A percentile compares a stretch with the other conserved stretches of the same genome.
Evolutionary conservation across 2,329 filamentous ascomycete species (phyloP).

Genomic region (Fusarium coffeatum): DNA sequence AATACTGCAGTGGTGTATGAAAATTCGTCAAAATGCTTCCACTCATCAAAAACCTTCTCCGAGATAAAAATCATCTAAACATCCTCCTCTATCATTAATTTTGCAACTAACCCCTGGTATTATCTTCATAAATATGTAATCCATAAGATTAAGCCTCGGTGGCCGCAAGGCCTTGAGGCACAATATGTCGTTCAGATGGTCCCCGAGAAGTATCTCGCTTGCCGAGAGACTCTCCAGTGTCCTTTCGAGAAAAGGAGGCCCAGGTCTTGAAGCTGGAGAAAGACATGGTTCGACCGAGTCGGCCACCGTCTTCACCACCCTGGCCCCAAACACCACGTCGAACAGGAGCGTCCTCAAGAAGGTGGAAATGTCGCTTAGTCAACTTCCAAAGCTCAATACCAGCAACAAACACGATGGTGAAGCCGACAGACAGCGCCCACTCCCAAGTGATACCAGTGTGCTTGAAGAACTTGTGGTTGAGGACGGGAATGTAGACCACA

Average conservation of each 20-base stretch:
- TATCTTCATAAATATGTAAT: constrained; percentile 3
- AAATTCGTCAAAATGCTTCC: constrained; percentile 10
- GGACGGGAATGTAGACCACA: constrained; percentile 76
- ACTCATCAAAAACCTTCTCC: constrained; percentile 5
- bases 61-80: neutral
- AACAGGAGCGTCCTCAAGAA: constrained; percentile 65
- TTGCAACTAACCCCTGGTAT: neutral
- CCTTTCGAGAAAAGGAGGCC: constrained; percentile 57
- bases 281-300: constrained; percentile 62
- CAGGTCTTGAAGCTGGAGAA: constrained; percentile 64
- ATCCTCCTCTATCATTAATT: constrained; percentile 1
- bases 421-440: constrained; percentile 75
- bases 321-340: constrained; percentile 64
- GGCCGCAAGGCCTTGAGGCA: constrained; percentile 45
- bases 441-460: constrained; percentile 79
- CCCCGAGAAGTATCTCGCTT: constrained; percentile 44
- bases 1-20: constrained; percentile 8
- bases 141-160: constrained; percentile 40
- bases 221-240: constrained; percentile 53
- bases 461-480: constrained; percentile 79
- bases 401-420: constrained; percentile 71
- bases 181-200: constrained; percentile 35
- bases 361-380: constrained; percentile 67
- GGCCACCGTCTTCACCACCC: constrained; percentile 61
- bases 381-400: constrained; percentile 80